These are phyloP conservation scores for Apiospora arundinis DNA, from an alignment of 2,329 filamentous ascomycete genomes.

Conservation along the genomic window DNA sequence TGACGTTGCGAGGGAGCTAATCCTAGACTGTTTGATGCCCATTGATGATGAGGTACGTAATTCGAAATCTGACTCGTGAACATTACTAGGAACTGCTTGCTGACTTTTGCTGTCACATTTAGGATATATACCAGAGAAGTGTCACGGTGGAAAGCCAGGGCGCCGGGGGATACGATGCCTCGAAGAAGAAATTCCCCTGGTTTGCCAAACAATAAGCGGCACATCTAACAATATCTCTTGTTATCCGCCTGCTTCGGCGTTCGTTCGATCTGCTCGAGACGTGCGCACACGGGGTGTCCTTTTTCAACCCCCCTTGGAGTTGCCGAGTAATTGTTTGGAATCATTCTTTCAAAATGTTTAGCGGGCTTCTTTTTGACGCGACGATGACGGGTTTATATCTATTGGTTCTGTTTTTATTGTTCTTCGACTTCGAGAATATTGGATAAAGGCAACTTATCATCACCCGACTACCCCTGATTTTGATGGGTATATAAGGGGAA, in stretches of 20 bases:
- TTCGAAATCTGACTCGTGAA: not conserved
- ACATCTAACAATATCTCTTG: not conserved
- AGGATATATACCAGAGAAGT: conserved; percentile 71
- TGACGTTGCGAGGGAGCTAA: conserved; percentile 74
- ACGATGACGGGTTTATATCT: not conserved
- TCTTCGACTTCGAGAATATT: not conserved
- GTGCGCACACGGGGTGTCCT: not conserved
- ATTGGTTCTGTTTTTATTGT: not conserved
- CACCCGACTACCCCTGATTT: not conserved
- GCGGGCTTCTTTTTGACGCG: conserved; percentile 3
- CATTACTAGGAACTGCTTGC: not conserved
- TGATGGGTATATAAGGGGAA: not conserved
- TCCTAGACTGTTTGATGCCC: conserved; percentile 81
- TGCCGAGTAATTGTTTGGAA: not conserved
- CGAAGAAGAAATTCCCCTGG: conserved; percentile 72
- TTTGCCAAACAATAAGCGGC: conserved; percentile 52
- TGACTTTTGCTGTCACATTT: not conserved
- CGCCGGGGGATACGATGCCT: conserved; percentile 51
- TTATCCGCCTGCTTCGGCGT: not conserved
- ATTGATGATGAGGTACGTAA: conserved; percentile 84
- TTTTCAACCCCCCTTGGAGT: not conserved
- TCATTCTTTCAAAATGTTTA: not conserved
- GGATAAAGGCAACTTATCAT: not conserved
- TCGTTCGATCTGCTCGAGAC: not conserved
- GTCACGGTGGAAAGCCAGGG: conserved; percentile 61